Base-by-base conservation (phyloP, 2,329 filamentous ascomycete genomes). In the Mycocentrospora acerina region DNA sequence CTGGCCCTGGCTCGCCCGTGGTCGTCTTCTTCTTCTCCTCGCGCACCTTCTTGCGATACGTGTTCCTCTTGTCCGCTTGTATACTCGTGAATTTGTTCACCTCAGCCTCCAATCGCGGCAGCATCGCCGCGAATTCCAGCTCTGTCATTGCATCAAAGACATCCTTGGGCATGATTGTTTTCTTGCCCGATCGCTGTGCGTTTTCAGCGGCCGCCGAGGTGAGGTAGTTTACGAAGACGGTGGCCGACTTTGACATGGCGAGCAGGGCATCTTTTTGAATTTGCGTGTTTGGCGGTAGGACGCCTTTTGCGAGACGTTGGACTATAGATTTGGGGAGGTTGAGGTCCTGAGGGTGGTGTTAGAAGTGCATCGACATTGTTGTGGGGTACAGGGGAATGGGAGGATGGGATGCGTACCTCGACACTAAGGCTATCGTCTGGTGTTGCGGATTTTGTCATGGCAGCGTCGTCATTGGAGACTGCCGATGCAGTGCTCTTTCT, bases 261-360 rank as follows among this genome's bases (percentile, higher is more conserved):
- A 88, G 70, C 37, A 90, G 79, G 28, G 88, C 88, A 70, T 90
- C 89, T 59, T 83, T 87, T 64, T 91, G 86, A 32, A 91, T 87
- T 67, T 89, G 85, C 4, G 87, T 90, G 62, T 90, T 90, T 5
- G 86, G 77, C 1, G 88, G 87, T 4, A 93, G 72, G 5, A 88
- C 86, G 27, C 86, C 85, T 70, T 91, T 91, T 27, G 86, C 85
- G 24, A 93, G 76, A 37, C 87, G 78, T 36, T 85, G 86, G 51
- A 91, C 83, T 68, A 91, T 89, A 6, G 86, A 89, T 60, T 88
- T 89, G 22, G 88, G 88, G 11, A 93, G 75, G 45, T 77, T 83
- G 40, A 90, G 78, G 60, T 91, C 87, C 55, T 64, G 36, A n/a
- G n/a, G 10, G 22, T 9, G 31, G 18, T 31, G 36, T 51, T 17